Base-by-base conservation (phyloP, 257 asterid genomes). In the Nemophila menziesii region DNA sequence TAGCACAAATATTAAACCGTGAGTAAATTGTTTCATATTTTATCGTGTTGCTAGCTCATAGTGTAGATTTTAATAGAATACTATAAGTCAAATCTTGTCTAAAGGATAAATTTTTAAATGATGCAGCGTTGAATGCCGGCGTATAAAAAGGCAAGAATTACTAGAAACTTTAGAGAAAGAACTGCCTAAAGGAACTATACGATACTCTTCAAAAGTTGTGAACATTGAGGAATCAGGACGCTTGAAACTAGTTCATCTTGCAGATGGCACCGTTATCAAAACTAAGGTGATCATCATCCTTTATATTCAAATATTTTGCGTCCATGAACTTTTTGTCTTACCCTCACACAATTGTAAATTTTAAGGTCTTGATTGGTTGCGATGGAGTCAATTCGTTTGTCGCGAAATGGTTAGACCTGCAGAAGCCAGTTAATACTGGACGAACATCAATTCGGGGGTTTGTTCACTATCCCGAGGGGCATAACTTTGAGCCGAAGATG, bases 351-450 rank as follows among this genome's bases (percentile, higher is more conserved):
- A 0, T 1, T 21, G 22, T 22, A 22, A 20, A 12, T 5, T 19
- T 22, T 5, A 58, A 82, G 96, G 94, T 69, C 51, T 64, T 82
- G 74, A 62, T 86, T 10, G 97, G 97, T 16, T 79, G 92, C 20
- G 94, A 86, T 47, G 97, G 97, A 37, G 82, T 82, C 43, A 77
- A 86, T 44, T 86, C 94, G 2, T 13, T 46, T 21, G 87, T 85
- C 56, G 85, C 87, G 5, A 75, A 69, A 23, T 82, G 78, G 82
- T 55, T 84, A 65, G 92, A 86, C 7, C 81, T 84, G 26, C 69
- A 56, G 49, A 52, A 51, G 33, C 78, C 93, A 3, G 63, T 77
- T 3, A 47, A 40, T 23, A 49, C 64, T 1, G 78, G 74, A 11
- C 64, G 95, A 36, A 66, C 86, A 17, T 81, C 93, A 8, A 75